These are phyloP conservation scores for Pseudomonodictys pantanalensis DNA, from an alignment of 495 filamentous ascomycete species.

Conservation along the genomic window DNA sequence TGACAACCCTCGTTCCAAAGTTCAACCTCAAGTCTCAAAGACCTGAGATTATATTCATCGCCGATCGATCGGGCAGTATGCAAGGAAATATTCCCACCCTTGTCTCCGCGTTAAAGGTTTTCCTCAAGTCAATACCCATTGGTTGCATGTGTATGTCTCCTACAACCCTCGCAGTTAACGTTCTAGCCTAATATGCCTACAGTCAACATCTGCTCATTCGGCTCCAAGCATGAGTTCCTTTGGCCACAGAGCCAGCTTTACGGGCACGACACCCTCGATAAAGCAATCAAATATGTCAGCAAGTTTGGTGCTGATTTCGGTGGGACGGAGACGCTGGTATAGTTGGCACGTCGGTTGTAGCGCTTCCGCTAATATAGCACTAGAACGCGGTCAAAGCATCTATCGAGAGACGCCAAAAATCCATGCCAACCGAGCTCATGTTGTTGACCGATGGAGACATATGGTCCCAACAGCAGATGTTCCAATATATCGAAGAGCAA, in stretches of 20 bases:
- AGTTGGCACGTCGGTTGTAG: no score
- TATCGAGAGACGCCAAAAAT: conserved; percentile 48
- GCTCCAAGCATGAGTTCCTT: conserved; percentile 51
- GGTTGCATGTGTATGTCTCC: conserved; percentile 64
- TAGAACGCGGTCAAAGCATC: conserved; percentile 52
- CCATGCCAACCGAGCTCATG: conserved; percentile 59
- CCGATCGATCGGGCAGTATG: conserved; percentile 70
- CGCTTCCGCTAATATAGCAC: no score
- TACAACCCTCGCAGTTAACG: no score
- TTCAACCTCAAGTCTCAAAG: conserved; percentile 53
- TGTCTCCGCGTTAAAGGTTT: conserved; percentile 57
- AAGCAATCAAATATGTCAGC: conserved; percentile 51
- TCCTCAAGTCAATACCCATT: conserved; percentile 65
- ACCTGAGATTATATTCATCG: conserved; percentile 68
- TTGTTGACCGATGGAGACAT: conserved; percentile 69
- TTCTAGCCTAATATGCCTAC: no score
- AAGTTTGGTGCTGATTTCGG: conserved; percentile 53
- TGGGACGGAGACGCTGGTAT: conserved; percentile 64
- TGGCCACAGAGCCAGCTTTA: conserved; percentile 59
- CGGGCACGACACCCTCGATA: conserved; percentile 47
- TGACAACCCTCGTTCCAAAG: conserved; percentile 64
- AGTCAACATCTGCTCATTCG: conserved; percentile 77
- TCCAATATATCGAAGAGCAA: conserved; percentile 52
- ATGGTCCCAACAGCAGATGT: conserved; percentile 54
- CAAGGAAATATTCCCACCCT: conserved; percentile 52